These are phyloP conservation scores for Tulasnella calospora DNA, from an alignment of 768 basidiomycete genomes.

Conservation along the genomic window DNA sequence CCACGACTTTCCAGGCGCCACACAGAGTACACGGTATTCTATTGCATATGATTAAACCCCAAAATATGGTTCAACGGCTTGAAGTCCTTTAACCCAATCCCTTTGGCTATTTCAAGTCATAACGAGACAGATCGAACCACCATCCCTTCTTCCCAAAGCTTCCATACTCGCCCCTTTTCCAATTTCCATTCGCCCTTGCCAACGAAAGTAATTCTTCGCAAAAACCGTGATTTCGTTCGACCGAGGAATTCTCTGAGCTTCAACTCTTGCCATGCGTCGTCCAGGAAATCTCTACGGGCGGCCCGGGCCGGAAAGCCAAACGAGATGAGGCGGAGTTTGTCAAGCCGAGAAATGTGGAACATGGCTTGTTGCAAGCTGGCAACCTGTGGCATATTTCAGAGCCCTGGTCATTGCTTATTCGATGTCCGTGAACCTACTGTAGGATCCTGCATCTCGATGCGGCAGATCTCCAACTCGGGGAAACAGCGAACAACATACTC, in stretches of 20 bases:
- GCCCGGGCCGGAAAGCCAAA: background rate
- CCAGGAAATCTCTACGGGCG: background rate
- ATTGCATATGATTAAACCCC: no score
- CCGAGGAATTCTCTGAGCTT: background rate
- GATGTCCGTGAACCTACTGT: background rate
- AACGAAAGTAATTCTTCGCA: background rate
- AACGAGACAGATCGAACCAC: background rate
- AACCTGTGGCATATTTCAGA: background rate
- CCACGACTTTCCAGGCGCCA: no score
- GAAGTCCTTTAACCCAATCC: no score
- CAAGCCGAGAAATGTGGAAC: background rate
- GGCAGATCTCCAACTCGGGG: background rate
- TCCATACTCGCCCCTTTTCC: background rate
- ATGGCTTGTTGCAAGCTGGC: background rate
- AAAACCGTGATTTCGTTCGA: background rate
- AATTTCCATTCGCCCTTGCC: background rate
- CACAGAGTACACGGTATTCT: no score
- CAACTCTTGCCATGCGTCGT: background rate
- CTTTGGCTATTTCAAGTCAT: background rate
- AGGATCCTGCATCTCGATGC: background rate
- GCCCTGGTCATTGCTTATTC: background rate
- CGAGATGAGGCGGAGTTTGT: background rate
- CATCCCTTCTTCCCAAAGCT: background rate
- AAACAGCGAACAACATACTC: background rate
- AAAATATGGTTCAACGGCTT: no score